Evolutionary conservation across 2,329 filamentous ascomycete species (phyloP).

Genomic region (Colletotrichum viniferum): DNA sequence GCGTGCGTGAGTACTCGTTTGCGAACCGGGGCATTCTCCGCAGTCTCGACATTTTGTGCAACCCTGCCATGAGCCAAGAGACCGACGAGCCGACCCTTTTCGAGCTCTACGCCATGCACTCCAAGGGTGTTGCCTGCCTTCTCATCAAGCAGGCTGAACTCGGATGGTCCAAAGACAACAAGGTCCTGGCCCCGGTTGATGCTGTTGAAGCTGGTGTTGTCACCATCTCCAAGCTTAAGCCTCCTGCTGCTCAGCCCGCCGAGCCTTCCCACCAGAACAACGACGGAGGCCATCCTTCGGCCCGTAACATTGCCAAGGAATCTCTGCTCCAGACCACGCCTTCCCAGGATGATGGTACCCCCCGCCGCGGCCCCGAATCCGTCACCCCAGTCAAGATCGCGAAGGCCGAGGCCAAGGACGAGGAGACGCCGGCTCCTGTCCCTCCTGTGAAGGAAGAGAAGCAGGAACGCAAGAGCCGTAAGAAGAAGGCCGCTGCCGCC

Average conservation of each 20-base stretch:
- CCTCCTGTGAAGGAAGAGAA: constrained; percentile 51
- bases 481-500: constrained; percentile 69
- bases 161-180: constrained; percentile 90
- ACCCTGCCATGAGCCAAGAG: constrained; percentile 66
- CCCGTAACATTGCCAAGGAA: constrained; percentile 39
- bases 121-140: constrained; percentile 91
- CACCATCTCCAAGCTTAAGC: constrained; percentile 72
- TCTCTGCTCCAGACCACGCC: constrained; percentile 29
- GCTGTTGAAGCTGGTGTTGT: constrained; percentile 77
- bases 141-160: constrained; percentile 87
- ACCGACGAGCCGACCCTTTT: constrained; percentile 79
- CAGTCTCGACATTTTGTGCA: constrained; percentile 86
- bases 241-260: constrained; percentile 49
- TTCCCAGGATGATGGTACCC: constrained; percentile 31
- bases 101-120: constrained; percentile 97
- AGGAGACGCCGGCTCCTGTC: constrained; percentile 45
- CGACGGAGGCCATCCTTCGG: constrained; percentile 31
- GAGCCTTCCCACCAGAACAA: constrained; percentile 45
- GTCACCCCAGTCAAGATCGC: constrained; percentile 38
- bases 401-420: constrained; percentile 53
- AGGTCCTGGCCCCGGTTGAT: constrained; percentile 80
- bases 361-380: constrained; percentile 36
- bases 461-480: constrained; percentile 63
- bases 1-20: constrained; percentile 93
- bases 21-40: constrained; percentile 83